Conservation (phyloP, 768 basidiomycete genomes). For the Russula abietina region DNA sequence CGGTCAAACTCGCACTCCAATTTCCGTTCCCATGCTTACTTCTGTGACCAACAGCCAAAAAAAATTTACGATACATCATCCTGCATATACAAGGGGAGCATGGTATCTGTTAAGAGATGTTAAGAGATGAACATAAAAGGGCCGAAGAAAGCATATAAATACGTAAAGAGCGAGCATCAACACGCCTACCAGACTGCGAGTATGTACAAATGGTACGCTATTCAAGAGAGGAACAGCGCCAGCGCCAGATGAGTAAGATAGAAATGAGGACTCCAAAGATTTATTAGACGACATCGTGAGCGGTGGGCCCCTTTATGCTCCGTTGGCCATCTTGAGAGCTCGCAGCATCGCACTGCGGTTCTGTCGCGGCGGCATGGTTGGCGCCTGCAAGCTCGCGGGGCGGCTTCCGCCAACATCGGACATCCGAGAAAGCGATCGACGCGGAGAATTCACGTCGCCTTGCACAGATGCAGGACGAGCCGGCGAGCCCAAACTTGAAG, state of each 20-base stretch:
- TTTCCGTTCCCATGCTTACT: neutral
- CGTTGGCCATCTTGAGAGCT: slow-evolving; percentile 56
- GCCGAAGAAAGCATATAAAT: neutral
- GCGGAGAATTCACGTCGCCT: slow-evolving; percentile 5
- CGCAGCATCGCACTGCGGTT: slow-evolving; percentile 72
- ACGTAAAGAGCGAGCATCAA: neutral
- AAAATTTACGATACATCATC: slow-evolving; percentile 12
- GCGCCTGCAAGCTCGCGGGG: slow-evolving; percentile 51
- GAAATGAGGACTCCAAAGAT: neutral
- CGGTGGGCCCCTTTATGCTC: neutral
- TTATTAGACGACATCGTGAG: too few species aligned
- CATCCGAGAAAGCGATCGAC: slow-evolving; percentile 44
- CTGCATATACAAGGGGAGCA: slow-evolving; percentile 15
- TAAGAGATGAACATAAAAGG: neutral
- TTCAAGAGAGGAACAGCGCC: slow-evolving; percentile 7
- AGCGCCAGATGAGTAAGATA: slow-evolving; percentile 11
- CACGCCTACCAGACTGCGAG: neutral
- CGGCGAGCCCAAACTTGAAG: slow-evolving; percentile 1
- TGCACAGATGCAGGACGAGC: slow-evolving; percentile 15
- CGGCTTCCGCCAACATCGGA: slow-evolving; percentile 34
- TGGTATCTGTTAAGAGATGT: too few species aligned
- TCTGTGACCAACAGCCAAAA: neutral
- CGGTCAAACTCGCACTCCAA: neutral
- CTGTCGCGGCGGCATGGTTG: slow-evolving; percentile 59
- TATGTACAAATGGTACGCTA: slow-evolving; percentile 2